These are phyloP conservation scores for Carex myosuroides DNA, from an alignment of 176 grass and related monocot genomes.

Conservation along the genomic window DNA sequence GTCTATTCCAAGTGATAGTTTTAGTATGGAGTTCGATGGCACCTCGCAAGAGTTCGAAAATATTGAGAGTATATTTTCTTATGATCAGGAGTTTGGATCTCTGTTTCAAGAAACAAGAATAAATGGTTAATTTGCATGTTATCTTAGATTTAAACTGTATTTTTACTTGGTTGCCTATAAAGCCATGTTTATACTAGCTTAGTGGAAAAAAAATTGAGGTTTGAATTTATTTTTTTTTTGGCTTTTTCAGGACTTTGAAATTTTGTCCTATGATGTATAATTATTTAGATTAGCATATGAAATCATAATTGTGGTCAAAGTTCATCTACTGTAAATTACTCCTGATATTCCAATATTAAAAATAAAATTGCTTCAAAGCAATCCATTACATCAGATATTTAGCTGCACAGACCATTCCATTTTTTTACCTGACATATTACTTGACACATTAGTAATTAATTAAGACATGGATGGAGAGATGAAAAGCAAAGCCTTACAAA, in stretches of 20 bases:
- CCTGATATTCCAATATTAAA: not conserved
- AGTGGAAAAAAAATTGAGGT: not conserved
- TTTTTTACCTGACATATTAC: not conserved
- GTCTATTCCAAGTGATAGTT: not conserved
- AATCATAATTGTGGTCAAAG: not conserved
- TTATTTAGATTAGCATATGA: not conserved
- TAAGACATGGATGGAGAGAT: not conserved
- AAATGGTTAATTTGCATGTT: not conserved
- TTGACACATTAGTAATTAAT: not conserved
- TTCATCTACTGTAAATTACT: not conserved
- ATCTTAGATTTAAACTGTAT: not conserved
- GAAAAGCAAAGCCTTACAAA: not conserved
- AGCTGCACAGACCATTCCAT: not conserved
- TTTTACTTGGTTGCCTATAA: not conserved
- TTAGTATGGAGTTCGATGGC: not conserved
- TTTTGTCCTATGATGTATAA: not conserved
- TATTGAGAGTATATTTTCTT: not conserved
- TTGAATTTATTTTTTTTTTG: not conserved
- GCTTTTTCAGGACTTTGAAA: not conserved
- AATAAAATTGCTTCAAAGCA: not conserved
- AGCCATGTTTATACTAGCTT: conserved; percentile 8
- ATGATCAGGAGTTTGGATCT: not conserved
- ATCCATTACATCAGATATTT: not conserved
- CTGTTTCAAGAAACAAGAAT: not conserved
- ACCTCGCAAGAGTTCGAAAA: not conserved